Conservation (phyloP, 495 filamentous ascomycete genomes). For the Hyphodiscus hymeniophilus region DNA sequence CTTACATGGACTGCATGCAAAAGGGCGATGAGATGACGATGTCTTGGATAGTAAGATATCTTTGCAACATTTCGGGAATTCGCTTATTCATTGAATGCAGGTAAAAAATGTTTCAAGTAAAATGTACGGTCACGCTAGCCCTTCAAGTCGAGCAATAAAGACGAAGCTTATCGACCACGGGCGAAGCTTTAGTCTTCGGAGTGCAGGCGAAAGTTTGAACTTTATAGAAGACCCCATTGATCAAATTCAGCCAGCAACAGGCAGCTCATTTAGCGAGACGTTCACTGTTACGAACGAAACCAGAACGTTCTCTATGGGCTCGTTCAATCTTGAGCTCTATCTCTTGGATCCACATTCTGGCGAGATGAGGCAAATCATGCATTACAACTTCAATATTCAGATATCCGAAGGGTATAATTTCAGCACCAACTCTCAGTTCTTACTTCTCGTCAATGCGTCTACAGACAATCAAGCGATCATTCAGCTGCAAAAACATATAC, state of each 20-base stretch:
- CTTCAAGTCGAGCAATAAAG: slow-evolving; percentile 4
- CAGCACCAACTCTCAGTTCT: slow-evolving; percentile 16
- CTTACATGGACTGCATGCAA: slow-evolving; percentile 23
- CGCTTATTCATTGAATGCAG: slow-evolving; percentile 1
- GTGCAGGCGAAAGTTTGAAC: slow-evolving; percentile 15
- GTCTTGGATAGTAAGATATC: slow-evolving; percentile 18
- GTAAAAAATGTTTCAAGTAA: slow-evolving; percentile 22
- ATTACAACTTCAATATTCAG: slow-evolving; percentile 21
- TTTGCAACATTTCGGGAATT: too few species aligned
- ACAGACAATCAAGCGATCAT: slow-evolving; percentile 19
- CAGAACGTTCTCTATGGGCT: slow-evolving; percentile 15
- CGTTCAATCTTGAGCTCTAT: slow-evolving; percentile 17
- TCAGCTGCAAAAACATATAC: slow-evolving; percentile 16
- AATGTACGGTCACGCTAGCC: slow-evolving; percentile 12
- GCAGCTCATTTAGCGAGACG: slow-evolving; percentile 15
- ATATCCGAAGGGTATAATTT: slow-evolving; percentile 21
- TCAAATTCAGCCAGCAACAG: slow-evolving; percentile 17
- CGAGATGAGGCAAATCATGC: slow-evolving; percentile 7
- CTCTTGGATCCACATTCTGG: slow-evolving; percentile 17
- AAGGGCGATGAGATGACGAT: slow-evolving; percentile 19
- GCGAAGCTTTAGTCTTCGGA: slow-evolving; percentile 14
- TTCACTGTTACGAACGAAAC: slow-evolving; percentile 16
- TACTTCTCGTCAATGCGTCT: slow-evolving; percentile 22
- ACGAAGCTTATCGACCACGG: slow-evolving; percentile 17
- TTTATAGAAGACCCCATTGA: slow-evolving; percentile 17